phyloP scores from a whole-genome alignment of 805 yeast genomes.

The Wickerhamiella domercqiae region DNA sequence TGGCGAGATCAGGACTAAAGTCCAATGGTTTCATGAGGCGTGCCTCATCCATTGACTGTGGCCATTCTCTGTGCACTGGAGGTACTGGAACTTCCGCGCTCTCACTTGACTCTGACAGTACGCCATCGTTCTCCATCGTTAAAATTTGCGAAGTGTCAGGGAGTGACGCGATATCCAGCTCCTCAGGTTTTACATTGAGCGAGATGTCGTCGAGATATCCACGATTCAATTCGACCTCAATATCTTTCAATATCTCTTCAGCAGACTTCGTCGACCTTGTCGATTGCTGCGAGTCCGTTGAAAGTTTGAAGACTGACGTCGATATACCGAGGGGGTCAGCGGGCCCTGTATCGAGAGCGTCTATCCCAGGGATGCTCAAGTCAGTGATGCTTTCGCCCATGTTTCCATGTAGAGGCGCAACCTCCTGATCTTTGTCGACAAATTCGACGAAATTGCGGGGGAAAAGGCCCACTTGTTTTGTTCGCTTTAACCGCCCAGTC shows the following conservation, averaged over 20 bases:
- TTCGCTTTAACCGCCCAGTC: conserved; percentile 68
- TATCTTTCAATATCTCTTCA: conserved; percentile 19
- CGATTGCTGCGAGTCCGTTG: conserved; percentile 3
- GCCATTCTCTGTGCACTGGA: not conserved
- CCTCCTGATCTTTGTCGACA: conserved; percentile 21
- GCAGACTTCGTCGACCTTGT: conserved; percentile 14
- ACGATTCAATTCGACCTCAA: conserved; percentile 17
- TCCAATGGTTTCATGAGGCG: not conserved
- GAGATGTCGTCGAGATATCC: conserved; percentile 12
- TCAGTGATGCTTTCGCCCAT: not conserved
- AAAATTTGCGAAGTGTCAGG: too few relatives aligned
- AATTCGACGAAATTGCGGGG: conserved; percentile 74
- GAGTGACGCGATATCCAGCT: not conserved
- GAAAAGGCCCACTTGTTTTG: conserved; percentile 69
- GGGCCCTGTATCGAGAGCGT: too few relatives aligned
- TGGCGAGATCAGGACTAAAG: conserved; percentile 11
- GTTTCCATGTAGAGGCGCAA: conserved; percentile 6
- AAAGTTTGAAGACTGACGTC: conserved; percentile 1
- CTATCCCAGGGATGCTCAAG: conserved; percentile 1
- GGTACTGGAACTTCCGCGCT: not conserved
- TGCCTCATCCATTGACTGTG: not conserved
- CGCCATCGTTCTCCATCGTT: too few relatives aligned
- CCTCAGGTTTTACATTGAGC: conserved; percentile 9
- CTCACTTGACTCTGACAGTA: not conserved
- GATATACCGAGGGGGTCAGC: conserved; percentile 1